These are phyloP conservation scores for Lichtheimia ornata DNA, from an alignment of 371 early-diverging fungal species.

Conservation along the genomic window DNA sequence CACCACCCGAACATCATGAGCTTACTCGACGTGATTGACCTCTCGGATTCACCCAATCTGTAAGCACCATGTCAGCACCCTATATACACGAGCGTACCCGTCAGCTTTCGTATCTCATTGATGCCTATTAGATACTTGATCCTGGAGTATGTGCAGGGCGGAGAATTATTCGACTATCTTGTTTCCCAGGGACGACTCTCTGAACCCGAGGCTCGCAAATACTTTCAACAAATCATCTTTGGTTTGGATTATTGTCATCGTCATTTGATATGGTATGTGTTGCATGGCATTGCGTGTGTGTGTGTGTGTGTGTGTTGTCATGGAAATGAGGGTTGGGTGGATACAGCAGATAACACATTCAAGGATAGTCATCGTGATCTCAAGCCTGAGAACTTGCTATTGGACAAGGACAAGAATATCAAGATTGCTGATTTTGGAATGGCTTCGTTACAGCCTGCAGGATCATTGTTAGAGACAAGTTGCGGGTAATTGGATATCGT, in stretches of 20 bases:
- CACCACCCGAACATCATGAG: conserved; percentile 90
- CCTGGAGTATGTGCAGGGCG: conserved; percentile 96
- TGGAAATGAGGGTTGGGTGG: too few relatives aligned
- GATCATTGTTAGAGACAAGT: conserved; percentile 74
- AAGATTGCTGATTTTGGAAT: conserved; percentile 90
- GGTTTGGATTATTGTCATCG: conserved; percentile 94
- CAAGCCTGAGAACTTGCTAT: conserved; percentile 94
- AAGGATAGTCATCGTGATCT: conserved; percentile 90
- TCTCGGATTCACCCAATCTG: conserved; percentile 64
- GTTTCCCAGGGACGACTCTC: conserved; percentile 85
- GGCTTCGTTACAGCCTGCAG: conserved; percentile 75
- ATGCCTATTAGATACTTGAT: conserved; percentile 74
- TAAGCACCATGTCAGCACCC: conserved; percentile 35
- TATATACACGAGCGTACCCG: not conserved
- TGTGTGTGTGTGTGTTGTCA: too few relatives aligned
- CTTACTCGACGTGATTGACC: conserved; percentile 88
- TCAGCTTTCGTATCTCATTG: not conserved
- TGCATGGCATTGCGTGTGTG: not conserved
- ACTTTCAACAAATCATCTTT: conserved; percentile 95
- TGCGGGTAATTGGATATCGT: conserved; percentile 63
- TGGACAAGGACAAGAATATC: conserved; percentile 75
- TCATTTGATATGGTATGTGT: conserved; percentile 80
- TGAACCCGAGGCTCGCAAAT: conserved; percentile 86
- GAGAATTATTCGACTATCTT: conserved; percentile 94
- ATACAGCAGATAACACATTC: too few relatives aligned